Conservation (phyloP, 345 rosid species). For the Populus pruinosa region DNA sequence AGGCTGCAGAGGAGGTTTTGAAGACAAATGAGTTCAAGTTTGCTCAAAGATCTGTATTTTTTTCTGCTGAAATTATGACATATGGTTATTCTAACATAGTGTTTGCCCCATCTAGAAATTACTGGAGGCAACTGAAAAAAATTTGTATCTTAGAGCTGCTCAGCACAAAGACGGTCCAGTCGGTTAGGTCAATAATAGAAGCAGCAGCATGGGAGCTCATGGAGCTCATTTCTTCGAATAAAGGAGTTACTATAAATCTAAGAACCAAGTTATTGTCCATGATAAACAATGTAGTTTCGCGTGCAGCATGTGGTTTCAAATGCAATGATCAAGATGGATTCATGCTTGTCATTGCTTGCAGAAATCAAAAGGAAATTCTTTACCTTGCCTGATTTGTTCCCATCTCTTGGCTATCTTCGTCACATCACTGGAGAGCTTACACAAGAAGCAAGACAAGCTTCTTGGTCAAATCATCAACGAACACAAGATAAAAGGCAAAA, state of each 20-base stretch:
- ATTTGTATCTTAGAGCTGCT: background rate
- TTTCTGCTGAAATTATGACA: background rate
- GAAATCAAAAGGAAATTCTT: no score
- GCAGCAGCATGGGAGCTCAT: slow-evolving; percentile 15
- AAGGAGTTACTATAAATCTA: slow-evolving; percentile 5
- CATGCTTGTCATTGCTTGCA: no score
- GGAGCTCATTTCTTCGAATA: background rate
- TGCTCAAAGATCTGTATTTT: slow-evolving; percentile 11
- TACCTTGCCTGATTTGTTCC: no score
- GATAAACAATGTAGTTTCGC: no score
- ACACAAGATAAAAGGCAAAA: no score
- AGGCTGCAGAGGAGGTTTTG: slow-evolving; percentile 13
- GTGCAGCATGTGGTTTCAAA: no score
- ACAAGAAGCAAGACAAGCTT: no score
- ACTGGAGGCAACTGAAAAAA: slow-evolving; percentile 5
- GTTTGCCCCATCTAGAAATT: slow-evolving; percentile 9
- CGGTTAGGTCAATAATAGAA: slow-evolving; percentile 9
- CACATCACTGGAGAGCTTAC: no score
- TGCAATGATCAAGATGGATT: no score
- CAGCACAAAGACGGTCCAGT: background rate
- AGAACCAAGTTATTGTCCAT: background rate
- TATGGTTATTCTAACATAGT: slow-evolving; percentile 9
- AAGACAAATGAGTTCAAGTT: slow-evolving; percentile 8
- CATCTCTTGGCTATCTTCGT: no score
- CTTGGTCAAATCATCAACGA: no score